Base-by-base conservation (phyloP, 2,329 filamentous ascomycete species). In the Mariannaea elegans region DNA sequence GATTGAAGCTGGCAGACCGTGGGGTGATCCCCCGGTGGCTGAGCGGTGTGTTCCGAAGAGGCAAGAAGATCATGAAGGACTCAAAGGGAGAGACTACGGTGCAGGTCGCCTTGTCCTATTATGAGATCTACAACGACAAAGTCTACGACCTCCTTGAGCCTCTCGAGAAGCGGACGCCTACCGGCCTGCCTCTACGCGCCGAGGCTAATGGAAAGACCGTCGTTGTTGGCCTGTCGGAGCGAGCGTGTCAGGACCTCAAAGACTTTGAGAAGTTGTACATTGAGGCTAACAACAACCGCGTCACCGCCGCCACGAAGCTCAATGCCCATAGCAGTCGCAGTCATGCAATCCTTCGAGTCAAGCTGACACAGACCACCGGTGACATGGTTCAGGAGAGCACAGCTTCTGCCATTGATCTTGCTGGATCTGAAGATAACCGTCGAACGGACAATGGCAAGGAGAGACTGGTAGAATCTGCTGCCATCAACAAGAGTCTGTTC, bases 91-190 rank as follows among this genome's bases (percentile, higher is more conserved):
- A 87, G 50, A 94, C 89, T 0, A 83, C 80, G 2, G 91, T 96
- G 19, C 81, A 87, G 8, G 92, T 97, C 14, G 83, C 87, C 12
- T 84, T 97, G 71, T 94, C 92, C 24, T 97, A 97, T 78, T 97
- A 97, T 78, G 94, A 97, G 75, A 97, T 97, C 66, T 97, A 97
- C 78, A 97, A 96, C 75, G 94, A 97, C 80, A 94, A 94, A 74
- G 93, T 97, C 18, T 97, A 90, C 71, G 94, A 97, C 74, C 81
- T 97, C 29, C 92, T 97, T 66, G 92, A 97, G 74, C 83, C 93
- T 0, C 90, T 89, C 0, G 94, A 97, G 75, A 96, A 93, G 80
- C 90, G 95, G 49, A 93, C 91, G 0, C 81, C 91, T 2, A 85
- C 91, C 0, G 94, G 94, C 0, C 80, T 97, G 23, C 92, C 92